Evolutionary conservation across 2,329 filamentous ascomycete genomes (phyloP).

Genomic region (Metarhizium humberi): DNA sequence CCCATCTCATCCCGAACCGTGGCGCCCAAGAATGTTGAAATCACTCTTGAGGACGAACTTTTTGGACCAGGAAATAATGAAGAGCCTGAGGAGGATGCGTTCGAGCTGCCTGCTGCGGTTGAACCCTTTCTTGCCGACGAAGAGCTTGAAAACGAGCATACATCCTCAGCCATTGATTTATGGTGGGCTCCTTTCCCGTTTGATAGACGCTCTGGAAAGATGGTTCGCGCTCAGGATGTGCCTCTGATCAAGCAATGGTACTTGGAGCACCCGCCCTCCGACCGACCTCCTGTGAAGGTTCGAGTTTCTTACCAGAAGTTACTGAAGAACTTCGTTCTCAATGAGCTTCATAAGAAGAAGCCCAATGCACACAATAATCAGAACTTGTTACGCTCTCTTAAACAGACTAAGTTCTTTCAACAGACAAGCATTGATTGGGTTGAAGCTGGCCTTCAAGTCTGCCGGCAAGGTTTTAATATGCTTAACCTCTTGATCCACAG

Average conservation of each 20-base stretch:
- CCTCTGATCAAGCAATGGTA: constrained; percentile 98
- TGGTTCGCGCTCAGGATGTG: constrained; percentile 96
- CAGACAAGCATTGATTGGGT: constrained; percentile 99
- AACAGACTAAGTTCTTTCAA: constrained; percentile 98
- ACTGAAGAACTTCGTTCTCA: constrained; percentile 90
- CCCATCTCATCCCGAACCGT: constrained; percentile 94
- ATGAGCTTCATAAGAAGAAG: constrained; percentile 91
- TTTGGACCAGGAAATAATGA: constrained; percentile 74
- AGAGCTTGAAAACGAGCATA: constrained; percentile 81
- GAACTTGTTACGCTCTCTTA: constrained; percentile 78
- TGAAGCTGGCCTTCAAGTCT: constrained; percentile 95
- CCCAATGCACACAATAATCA: constrained; percentile 95
- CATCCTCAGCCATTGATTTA: constrained; percentile 79
- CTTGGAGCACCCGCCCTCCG: constrained; percentile 83
- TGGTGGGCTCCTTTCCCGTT: constrained; percentile 99
- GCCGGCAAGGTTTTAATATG: constrained; percentile 98
- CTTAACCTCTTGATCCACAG: constrained; percentile 93
- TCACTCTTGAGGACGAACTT: constrained; percentile 88
- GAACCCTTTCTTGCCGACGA: constrained; percentile 88
- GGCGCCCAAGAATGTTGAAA: constrained; percentile 83
- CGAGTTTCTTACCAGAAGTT: constrained; percentile 97
- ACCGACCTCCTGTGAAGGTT: constrained; percentile 85
- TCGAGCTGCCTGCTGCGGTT: constrained; percentile 68
- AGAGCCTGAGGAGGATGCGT: constrained; percentile 69
- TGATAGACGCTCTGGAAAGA: constrained; percentile 83